Evolutionary conservation across 2,329 filamentous ascomycete genomes (phyloP).

Genomic region (Clarireedia hainanense): DNA sequence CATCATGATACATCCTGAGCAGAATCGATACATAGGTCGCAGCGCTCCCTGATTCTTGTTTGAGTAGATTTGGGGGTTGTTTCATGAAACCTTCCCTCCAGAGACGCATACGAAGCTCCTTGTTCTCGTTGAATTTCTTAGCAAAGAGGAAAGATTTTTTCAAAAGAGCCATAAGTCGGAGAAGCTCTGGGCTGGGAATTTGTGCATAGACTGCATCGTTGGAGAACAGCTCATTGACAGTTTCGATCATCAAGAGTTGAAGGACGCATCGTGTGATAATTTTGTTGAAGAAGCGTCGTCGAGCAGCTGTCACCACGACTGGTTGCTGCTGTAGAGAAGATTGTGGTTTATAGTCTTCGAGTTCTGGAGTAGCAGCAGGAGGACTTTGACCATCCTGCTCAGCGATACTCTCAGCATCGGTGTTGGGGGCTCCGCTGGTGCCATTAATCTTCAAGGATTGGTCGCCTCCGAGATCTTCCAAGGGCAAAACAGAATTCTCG

Average conservation of each 20-base stretch:
- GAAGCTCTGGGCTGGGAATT: conserved; percentile 82
- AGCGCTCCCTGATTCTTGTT: conserved; percentile 89
- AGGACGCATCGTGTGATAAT: conserved; percentile 98
- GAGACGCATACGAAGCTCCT: conserved; percentile 85
- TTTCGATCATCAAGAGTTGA: conserved; percentile 98
- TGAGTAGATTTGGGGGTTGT: conserved; percentile 92
- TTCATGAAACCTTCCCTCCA: conserved; percentile 99
- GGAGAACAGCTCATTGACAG: conserved; percentile 95
- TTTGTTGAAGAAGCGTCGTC: conserved; percentile 93
- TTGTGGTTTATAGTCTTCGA: conserved; percentile 79
- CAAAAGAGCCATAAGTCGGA: conserved; percentile 86
- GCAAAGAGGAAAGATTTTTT: conserved; percentile 97
- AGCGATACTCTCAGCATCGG: conserved; percentile 24
- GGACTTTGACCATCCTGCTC: conserved; percentile 27
- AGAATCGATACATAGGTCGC: conserved; percentile 94
- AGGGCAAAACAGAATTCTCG: conserved; percentile 35
- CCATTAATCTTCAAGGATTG: conserved; percentile 57
- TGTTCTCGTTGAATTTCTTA: conserved; percentile 95
- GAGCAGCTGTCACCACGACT: conserved; percentile 84
- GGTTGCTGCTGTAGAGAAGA: conserved; percentile 76
- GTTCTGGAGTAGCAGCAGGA: conserved; percentile 19
- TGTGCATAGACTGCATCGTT: conserved; percentile 91
- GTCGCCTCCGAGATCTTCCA: conserved; percentile 31
- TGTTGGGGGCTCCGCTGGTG: conserved; percentile 32
- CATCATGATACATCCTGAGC: conserved; percentile 94